Conservation (phyloP, 805 yeast species). For the Candida andamanensis region DNA sequence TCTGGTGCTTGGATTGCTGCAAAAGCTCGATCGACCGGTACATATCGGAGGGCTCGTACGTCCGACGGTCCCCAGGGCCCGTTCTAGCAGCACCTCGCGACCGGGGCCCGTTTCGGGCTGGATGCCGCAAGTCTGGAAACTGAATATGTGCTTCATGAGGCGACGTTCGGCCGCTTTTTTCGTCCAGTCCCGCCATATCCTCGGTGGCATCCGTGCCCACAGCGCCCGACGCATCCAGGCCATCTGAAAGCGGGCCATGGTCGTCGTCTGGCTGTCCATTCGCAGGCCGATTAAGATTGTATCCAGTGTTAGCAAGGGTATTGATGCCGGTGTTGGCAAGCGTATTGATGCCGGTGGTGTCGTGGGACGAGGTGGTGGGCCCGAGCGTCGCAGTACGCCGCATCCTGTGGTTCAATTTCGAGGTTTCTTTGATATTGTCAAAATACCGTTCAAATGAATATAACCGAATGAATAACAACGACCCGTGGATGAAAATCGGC, state of each 20-base stretch:
- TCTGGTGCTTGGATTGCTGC: slow-evolving; percentile 41
- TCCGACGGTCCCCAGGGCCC: slow-evolving; percentile 27
- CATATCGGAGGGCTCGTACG: slow-evolving; percentile 67
- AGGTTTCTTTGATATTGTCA: slow-evolving; percentile 70
- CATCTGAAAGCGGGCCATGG: slow-evolving; percentile 7
- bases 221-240: neutral
- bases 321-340: slow-evolving; percentile 14
- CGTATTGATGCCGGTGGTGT: slow-evolving; percentile 20
- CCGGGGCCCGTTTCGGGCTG: neutral
- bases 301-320: slow-evolving; percentile 27
- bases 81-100: slow-evolving; percentile 1
- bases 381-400: slow-evolving; percentile 74
- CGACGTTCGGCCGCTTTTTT: neutral
- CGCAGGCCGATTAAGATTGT: slow-evolving; percentile 4
- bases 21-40: slow-evolving; percentile 78
- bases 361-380: slow-evolving; percentile 38
- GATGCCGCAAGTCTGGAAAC: slow-evolving; percentile 1
- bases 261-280: slow-evolving; percentile 33
- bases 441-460: slow-evolving; percentile 88
- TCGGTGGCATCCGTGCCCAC: neutral
- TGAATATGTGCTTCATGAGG: slow-evolving; percentile 3
- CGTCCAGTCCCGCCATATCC: neutral
- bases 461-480: slow-evolving; percentile 68
- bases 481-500: slow-evolving; percentile 84
- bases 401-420: slow-evolving; percentile 77